Evolutionary conservation across 371 early-diverging fungal genomes (phyloP), one percentile per base, ranked within the genome.

Genomic region (Mortierella sp.): DNA sequence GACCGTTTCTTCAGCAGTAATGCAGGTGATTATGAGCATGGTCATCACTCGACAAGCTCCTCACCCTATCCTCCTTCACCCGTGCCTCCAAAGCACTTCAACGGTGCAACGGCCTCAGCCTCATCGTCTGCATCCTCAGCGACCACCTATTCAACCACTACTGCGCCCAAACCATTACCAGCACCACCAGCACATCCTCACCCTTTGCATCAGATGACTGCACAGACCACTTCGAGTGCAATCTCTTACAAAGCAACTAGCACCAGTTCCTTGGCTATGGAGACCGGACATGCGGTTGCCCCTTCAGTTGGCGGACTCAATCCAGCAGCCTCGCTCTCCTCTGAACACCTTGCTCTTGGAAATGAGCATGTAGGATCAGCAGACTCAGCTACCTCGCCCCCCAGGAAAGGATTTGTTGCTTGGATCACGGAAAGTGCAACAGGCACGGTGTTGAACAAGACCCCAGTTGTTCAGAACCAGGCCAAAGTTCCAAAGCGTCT

Each of bases 361-460:
- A 68, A 75, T 21, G 58, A 64, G 18, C 0, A 45, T 18, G 19
- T 26, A 26, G 72, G 62, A 30, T 46, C 43, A 14, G 64, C 63
- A n/a, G n/a, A 21, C 4, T 1, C 57, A 0, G n/a, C 61, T 14
- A n/a, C 71, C 4, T 21, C 62, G 9, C 71, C 57, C 14, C 70
- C 66, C 57, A 62, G 55, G 23, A 67, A 67, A 6, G 69, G 79
- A 28, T 77, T 77, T 37, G 57, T 72, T 69, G 48, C 72, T 18
- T 77, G 79, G 79, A 77, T 77, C 37, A 68, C 72, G 1, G 79
- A 77, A 60, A 77, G 79, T 44, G 72, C 79, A 4, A 50, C 72
- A 11, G 79, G 79, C 44, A 77, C 79, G 0, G 79, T 77, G 2
- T 26, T 77, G 19, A 77, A 77, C 66, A 72, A 72, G 57, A 58